A percentile compares a stretch with the other conserved stretches of the same genome.
These are phyloP conservation scores for Scytalidium sp. DNA, from an alignment of 2,329 filamentous ascomycete species.

Conservation along the genomic window DNA sequence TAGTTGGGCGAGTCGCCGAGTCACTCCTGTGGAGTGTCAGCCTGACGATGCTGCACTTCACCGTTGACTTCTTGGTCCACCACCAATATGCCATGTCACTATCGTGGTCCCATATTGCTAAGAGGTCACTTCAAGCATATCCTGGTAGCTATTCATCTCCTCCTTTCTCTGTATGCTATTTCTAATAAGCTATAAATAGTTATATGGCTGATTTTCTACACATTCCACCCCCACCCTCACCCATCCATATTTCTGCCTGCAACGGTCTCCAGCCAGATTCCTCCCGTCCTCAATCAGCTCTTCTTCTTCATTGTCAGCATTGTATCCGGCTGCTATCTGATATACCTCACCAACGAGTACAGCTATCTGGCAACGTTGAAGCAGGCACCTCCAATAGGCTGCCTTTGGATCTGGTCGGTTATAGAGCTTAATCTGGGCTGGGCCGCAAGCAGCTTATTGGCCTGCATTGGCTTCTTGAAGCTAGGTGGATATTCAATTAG, in stretches of 20 bases:
- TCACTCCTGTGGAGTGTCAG: constrained; percentile 57
- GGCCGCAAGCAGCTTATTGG: constrained; percentile 53
- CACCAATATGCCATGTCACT: constrained; percentile 72
- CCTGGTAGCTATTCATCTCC: constrained; percentile 38
- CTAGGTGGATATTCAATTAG: constrained; percentile 20
- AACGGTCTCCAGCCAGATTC: constrained; percentile 40
- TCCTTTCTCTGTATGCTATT: constrained; percentile 1
- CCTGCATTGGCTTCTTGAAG: constrained; percentile 23
- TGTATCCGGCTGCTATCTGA: constrained; percentile 70
- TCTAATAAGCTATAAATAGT: constrained; percentile 30
- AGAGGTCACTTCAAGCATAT: constrained; percentile 51
- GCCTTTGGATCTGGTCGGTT: constrained; percentile 90
- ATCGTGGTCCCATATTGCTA: constrained; percentile 50
- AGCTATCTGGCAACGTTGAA: constrained; percentile 91
- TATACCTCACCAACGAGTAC: constrained; percentile 75
- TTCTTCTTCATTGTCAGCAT: constrained; percentile 64
- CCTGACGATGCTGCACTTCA: constrained; percentile 71
- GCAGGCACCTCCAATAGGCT: constrained; percentile 81
- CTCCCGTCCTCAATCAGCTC: constrained; percentile 48
- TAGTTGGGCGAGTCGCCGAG: constrained; percentile 37
- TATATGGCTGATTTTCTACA: constrained; percentile 28
- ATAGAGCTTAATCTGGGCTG: constrained; percentile 75
- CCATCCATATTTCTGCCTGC: constrained; percentile 48
- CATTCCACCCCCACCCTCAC: constrained; percentile 32
- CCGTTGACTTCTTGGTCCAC: constrained; percentile 75